phyloP scores from a whole-genome alignment of 306 rosid species.

The Argentina anserina region DNA sequence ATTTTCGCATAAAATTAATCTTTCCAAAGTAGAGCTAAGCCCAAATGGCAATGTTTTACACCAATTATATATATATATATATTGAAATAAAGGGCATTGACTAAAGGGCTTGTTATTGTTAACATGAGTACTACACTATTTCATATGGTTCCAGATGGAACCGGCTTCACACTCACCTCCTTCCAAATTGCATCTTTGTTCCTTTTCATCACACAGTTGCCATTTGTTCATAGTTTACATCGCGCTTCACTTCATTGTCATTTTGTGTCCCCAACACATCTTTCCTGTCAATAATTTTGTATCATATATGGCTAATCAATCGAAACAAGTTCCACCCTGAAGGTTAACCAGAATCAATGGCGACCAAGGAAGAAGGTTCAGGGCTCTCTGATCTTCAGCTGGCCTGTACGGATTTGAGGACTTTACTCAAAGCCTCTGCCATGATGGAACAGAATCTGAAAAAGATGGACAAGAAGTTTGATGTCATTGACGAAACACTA shows the following conservation, averaged over 20 bases:
- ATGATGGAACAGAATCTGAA: slow-evolving; percentile 39
- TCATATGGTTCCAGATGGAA: slow-evolving; percentile 9
- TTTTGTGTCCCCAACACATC: slow-evolving; percentile 31
- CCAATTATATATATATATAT: too few species aligned
- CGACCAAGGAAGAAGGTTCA: slow-evolving; percentile 31
- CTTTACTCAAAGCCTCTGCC: slow-evolving; percentile 40
- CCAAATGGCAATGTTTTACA: too few species aligned
- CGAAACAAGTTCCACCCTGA: not conserved
- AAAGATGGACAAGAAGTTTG: slow-evolving; percentile 46
- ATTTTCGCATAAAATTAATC: too few species aligned
- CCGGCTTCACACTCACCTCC: slow-evolving; percentile 38
- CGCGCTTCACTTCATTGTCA: slow-evolving; percentile 38
- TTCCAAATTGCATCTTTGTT: slow-evolving; percentile 33
- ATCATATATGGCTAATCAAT: not conserved
- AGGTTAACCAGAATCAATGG: slow-evolving; percentile 25
- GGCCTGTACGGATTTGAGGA: slow-evolving; percentile 54
- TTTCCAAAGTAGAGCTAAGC: too few species aligned
- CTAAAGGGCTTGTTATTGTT: not conserved
- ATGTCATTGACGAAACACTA: slow-evolving; percentile 44
- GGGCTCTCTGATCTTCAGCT: slow-evolving; percentile 37
- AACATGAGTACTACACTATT: slow-evolving; percentile 1
- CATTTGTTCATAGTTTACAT: slow-evolving; percentile 66
- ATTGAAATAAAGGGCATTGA: too few species aligned
- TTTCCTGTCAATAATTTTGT: slow-evolving; percentile 5
- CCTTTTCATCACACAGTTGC: slow-evolving; percentile 28